Percentiles rank a stretch among this genome's conserved stretches.
These are phyloP conservation scores for Clitoria ternatea DNA, from an alignment of 306 rosid species.

Conservation along the genomic window DNA sequence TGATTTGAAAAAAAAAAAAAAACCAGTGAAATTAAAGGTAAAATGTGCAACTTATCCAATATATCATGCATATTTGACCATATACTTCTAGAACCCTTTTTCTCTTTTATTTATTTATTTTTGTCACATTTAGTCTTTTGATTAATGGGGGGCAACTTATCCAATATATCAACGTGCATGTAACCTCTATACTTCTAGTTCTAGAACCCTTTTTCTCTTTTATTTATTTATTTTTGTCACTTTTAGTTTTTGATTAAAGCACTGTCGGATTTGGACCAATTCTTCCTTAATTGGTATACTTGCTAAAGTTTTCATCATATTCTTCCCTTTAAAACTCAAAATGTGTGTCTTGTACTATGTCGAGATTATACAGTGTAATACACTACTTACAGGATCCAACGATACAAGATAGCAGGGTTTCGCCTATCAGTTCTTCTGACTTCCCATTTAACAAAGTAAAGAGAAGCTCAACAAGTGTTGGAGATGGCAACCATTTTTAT, in stretches of 20 bases:
- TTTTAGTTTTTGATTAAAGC: not conserved
- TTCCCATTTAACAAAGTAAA: conserved; percentile 46
- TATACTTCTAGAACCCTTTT: not conserved
- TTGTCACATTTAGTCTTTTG: not conserved
- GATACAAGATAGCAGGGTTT: conserved; percentile 50
- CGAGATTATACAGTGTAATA: conserved; percentile 22
- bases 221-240: not conserved
- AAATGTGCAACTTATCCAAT: not conserved
- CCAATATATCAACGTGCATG: not conserved
- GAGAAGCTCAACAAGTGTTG: conserved; percentile 28
- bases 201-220: not conserved
- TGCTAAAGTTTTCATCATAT: not conserved
- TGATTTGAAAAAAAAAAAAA: not conserved
- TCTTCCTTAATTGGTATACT: conserved; percentile 3
- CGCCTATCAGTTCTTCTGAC: conserved; percentile 33
- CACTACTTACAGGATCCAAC: conserved; percentile 56
- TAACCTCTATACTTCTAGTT: not conserved
- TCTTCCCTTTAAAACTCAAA: conserved; percentile 16
- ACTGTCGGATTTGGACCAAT: not conserved
- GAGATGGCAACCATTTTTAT: conserved; percentile 29
- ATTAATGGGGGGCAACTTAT: too few relatives aligned
- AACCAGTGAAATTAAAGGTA: not conserved
- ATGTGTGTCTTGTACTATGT: not conserved
- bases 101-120: not conserved
- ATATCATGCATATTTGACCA: too few relatives aligned